Conservation (phyloP, 2,329 filamentous ascomycete genomes). For the Clarireedia monteithiana region DNA sequence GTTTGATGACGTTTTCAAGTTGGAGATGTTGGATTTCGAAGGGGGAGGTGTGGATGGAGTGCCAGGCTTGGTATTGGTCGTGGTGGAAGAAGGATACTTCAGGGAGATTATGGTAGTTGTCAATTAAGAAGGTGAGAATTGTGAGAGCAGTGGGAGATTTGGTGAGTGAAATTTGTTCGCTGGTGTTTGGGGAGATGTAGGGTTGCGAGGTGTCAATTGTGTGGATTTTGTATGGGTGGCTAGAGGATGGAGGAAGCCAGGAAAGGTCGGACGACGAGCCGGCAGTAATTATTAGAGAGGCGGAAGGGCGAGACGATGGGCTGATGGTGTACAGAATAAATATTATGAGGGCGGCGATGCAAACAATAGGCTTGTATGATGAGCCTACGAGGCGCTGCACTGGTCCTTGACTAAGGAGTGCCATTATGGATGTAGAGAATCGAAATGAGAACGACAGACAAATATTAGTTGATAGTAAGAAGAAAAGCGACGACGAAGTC, state of each 20-base stretch:
- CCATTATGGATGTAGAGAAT: neutral
- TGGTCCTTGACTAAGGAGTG: neutral
- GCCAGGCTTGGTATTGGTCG: conserved; percentile 41
- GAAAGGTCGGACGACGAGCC: conserved; percentile 32
- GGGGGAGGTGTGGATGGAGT: conserved; percentile 30
- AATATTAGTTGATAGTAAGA: neutral
- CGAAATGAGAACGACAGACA: neutral
- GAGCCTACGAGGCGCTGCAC: neutral
- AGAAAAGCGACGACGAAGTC: neutral
- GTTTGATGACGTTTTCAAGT: conserved; percentile 33
- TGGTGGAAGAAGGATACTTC: conserved; percentile 56
- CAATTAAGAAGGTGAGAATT: conserved; percentile 43
- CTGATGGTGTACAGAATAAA: neutral
- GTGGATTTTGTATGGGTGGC: conserved; percentile 19
- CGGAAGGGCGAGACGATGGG: conserved; percentile 2
- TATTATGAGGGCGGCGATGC: conserved; percentile 2
- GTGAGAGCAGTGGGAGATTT: conserved; percentile 46
- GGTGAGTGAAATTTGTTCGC: conserved; percentile 34
- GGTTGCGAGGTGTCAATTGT: conserved; percentile 8
- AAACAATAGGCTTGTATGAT: conserved; percentile 6
- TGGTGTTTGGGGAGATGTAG: conserved; percentile 34
- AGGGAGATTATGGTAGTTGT: conserved; percentile 51
- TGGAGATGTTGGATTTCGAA: conserved; percentile 30
- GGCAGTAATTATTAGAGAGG: conserved; percentile 42
- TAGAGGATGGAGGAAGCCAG: conserved; percentile 12